Base-by-base conservation (phyloP, 371 early-diverging fungal genomes). In the Apophysomyces trapeziformis region DNA sequence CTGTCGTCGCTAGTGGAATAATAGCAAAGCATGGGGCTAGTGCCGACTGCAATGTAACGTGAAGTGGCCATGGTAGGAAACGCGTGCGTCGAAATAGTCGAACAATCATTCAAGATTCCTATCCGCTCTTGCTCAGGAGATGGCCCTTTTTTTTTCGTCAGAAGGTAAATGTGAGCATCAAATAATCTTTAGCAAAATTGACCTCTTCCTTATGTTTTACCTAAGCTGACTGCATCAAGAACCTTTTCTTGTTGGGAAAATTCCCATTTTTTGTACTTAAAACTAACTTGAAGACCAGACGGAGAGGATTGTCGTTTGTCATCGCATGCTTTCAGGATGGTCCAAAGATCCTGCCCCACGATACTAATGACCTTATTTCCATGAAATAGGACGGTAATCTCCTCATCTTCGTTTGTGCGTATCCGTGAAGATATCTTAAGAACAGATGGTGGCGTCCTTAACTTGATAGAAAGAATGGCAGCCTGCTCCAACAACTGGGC, bases 311-410 rank as follows among this genome's bases (percentile, higher is more conserved):
- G 32, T 26, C 73, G 50, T 46, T 81, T 79, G 37, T 80, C 81
- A 47, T 78, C 85, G 38, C 85, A 88, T 12, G 85, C 79, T 6
- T 86, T 69, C 12, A 88, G 68, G 13, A 82, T 86, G 69, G 84
- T 82, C 88, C 88, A 88, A 4, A 88, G 67, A 61, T 84, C 85
- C 32, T 88, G 86, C 7, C 88, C 88, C 32, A 86, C 85, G 37
- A 88, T 86, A 45, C 85, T 84, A 4, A 88, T 85, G 7, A 86
- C 84, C 6, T 72, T 73, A 26, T 83, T 84, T 14, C 74, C 78
- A 46, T 79, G 69, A 58, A 85, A 86, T 12, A 88, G 45, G 7
- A 88, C 77, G 0, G 86, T 85, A 63, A 88, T 84, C 16, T 88
- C 88, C 63, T 88, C 88, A 38, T 88, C 85, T 41, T 84, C 79